These are phyloP conservation scores for Debaryomyces tyrocola DNA, from an alignment of 805 yeast species.

Conservation along the genomic window DNA sequence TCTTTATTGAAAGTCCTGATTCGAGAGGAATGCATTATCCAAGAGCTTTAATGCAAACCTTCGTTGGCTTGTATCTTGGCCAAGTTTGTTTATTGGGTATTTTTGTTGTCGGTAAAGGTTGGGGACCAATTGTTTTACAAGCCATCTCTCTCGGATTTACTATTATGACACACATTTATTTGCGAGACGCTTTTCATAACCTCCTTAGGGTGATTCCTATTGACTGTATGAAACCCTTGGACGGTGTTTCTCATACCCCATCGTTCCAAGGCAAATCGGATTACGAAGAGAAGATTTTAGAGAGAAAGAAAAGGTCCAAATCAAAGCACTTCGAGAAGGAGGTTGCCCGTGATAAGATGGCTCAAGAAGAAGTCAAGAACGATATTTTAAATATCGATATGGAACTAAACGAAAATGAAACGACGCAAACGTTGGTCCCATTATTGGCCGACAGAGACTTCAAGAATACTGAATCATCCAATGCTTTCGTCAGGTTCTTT, in stretches of 20 bases:
- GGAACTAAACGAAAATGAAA: conserved; percentile 11
- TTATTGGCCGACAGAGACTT: conserved; percentile 68
- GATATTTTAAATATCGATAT: conserved; percentile 1
- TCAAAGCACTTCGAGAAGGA: conserved; percentile 3
- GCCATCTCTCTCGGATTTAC: conserved; percentile 66
- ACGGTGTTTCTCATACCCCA: conserved; percentile 64
- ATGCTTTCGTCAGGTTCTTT: conserved; percentile 47
- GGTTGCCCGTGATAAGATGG: conserved; percentile 9
- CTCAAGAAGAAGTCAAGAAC: conserved; percentile 6
- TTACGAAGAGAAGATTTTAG: conserved; percentile 31
- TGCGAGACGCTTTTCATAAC: conserved; percentile 65
- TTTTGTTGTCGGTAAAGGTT: conserved; percentile 86
- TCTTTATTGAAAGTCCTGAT: conserved; percentile 66
- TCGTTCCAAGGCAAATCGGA: conserved; percentile 46
- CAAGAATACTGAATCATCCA: conserved; percentile 35
- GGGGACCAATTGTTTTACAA: conserved; percentile 89
- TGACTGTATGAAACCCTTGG: conserved; percentile 74
- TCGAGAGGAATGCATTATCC: conserved; percentile 83
- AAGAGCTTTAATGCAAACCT: conserved; percentile 82
- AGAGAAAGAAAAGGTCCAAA: conserved; percentile 11
- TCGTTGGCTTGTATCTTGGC: conserved; percentile 85
- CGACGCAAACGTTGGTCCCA: conserved; percentile 37
- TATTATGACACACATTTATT: conserved; percentile 62
- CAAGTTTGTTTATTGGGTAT: conserved; percentile 84
- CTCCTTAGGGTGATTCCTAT: conserved; percentile 61